Conservation (phyloP, 2,329 filamentous ascomycete species). For the Diaporthe destruens region DNA sequence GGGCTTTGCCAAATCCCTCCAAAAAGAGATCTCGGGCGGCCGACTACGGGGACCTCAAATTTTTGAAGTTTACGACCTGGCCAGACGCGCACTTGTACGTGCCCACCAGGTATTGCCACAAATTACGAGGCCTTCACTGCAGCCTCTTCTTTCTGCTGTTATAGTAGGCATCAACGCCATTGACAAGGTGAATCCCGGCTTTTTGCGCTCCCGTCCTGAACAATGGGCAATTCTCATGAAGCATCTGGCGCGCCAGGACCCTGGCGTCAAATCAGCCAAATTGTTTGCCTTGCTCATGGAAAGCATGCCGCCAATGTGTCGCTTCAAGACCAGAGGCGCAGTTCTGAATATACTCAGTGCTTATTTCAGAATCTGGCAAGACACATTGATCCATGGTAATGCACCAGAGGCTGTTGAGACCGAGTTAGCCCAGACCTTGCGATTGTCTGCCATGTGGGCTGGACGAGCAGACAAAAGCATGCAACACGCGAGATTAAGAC, state of each 20-base stretch:
- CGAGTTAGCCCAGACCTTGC: neutral
- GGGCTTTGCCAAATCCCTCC: neutral
- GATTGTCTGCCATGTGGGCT: constrained; percentile 34
- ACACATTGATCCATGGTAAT: constrained; percentile 29
- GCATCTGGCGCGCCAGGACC: constrained; percentile 27
- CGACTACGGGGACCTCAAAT: constrained; percentile 28
- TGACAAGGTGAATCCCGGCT: constrained; percentile 3
- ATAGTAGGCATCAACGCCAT: constrained; percentile 19
- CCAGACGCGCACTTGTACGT: constrained; percentile 9
- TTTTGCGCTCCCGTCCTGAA: constrained; percentile 7
- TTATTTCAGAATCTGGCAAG: constrained; percentile 39
- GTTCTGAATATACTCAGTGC: constrained; percentile 33
- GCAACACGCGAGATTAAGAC: neutral
- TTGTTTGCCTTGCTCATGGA: constrained; percentile 34
- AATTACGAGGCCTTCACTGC: neutral
- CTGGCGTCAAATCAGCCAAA: constrained; percentile 10
- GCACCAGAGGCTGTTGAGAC: neutral
- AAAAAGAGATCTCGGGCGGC: constrained; percentile 18
- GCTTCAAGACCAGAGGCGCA: constrained; percentile 23
- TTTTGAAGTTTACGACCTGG: constrained; percentile 31
- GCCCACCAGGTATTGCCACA: constrained; percentile 10
- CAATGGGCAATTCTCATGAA: constrained; percentile 34
- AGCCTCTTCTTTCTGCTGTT: constrained; percentile 21
- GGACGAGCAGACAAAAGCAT: constrained; percentile 23
- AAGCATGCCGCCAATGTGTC: constrained; percentile 16